Conservation (phyloP, 2,329 filamentous ascomycete species). For the Penicillium freii region DNA sequence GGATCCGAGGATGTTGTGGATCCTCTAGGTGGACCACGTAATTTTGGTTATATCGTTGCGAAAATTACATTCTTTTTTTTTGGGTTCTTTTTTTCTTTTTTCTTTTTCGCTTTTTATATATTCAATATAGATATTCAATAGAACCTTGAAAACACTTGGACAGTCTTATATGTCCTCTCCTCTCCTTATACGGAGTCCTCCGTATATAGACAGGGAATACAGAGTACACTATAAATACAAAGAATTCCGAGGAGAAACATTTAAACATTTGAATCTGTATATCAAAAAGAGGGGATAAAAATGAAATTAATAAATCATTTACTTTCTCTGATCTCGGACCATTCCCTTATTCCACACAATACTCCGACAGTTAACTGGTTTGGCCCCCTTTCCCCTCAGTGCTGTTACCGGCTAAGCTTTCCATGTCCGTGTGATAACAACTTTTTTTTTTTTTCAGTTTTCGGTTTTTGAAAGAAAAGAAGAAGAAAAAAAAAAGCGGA, state of each 20-base stretch:
- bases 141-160: too few species aligned
- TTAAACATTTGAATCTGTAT: not conserved
- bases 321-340: conserved; percentile 16
- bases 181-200: not conserved
- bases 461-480: not conserved
- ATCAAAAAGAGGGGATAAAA: not conserved
- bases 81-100: not conserved
- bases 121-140: too few species aligned
- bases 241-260: not conserved
- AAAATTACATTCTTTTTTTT: conserved; percentile 5
- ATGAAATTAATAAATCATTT: conserved; percentile 1
- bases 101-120: not conserved
- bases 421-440: conserved; percentile 18
- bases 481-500: conserved; percentile 9
- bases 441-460: not conserved
- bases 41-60: conserved; percentile 19
- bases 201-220: not conserved
- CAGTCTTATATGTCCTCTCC: not conserved
- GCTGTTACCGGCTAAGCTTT: conserved; percentile 21
- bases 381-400: conserved; percentile 26
- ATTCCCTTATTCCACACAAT: conserved; percentile 22
- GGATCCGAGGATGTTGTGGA: conserved; percentile 40
- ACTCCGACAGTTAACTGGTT: conserved; percentile 20
- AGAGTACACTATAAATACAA: not conserved
- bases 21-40: conserved; percentile 21